Percentiles rank a stretch among this genome's conserved stretches.
Evolutionary conservation across 495 filamentous ascomycete genomes (phyloP).

Genomic region (Durotheca rogersii): DNA sequence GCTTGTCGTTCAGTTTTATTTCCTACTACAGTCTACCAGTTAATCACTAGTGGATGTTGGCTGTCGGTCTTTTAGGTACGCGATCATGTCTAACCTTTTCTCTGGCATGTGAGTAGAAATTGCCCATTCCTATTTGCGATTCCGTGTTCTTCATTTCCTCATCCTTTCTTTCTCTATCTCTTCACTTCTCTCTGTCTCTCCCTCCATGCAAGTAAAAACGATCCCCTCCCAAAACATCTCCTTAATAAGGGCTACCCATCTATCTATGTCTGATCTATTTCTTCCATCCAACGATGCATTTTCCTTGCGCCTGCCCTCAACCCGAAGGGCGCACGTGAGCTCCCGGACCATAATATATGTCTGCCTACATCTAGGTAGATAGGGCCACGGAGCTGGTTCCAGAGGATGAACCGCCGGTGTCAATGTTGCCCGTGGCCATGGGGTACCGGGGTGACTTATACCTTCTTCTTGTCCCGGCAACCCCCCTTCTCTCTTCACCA

Average conservation of each 20-base stretch:
- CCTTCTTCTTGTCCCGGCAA: too few relatives aligned
- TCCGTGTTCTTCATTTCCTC: conserved; percentile 13
- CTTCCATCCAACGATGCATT: too few relatives aligned
- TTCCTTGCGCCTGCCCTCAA: too few relatives aligned
- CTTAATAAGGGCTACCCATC: not conserved
- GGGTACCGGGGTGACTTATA: conserved; percentile 7
- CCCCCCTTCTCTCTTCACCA: too few relatives aligned
- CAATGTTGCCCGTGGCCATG: not conserved
- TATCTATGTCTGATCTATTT: not conserved
- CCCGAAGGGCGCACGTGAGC: too few relatives aligned
- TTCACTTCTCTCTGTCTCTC: not conserved
- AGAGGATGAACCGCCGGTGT: conserved; percentile 2
- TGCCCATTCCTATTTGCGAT: conserved; percentile 17
- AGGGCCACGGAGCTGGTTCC: conserved; percentile 2
- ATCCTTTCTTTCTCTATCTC: not conserved
- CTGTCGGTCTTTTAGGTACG: conserved; percentile 21
- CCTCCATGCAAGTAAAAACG: too few relatives aligned
- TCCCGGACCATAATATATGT: too few relatives aligned
- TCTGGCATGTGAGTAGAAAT: conserved; percentile 70
- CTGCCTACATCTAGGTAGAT: too few relatives aligned
- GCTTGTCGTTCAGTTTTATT: not conserved
- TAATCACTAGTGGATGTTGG: conserved; percentile 25
- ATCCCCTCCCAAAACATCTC: too few relatives aligned
- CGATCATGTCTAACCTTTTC: conserved; percentile 72
- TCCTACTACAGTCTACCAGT: conserved; percentile 4